A percentile compares a stretch with the other conserved stretches of the same genome.
Conservation (phyloP, 352 stramenopile species). For the Phytophthora sp. region DNA sequence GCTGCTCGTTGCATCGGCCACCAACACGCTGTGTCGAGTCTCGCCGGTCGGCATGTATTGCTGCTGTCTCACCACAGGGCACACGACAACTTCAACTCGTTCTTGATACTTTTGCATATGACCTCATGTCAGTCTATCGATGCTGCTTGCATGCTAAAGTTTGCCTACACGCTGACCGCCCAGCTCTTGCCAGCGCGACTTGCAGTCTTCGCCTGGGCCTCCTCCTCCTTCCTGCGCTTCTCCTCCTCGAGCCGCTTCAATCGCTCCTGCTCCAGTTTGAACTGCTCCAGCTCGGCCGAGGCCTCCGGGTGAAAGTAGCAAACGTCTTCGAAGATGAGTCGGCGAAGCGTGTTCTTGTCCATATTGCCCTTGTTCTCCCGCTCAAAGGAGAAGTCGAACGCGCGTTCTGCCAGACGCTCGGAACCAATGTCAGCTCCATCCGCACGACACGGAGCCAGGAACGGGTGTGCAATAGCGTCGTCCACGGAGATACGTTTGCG, state of each 20-base stretch:
- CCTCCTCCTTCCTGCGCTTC: constrained; percentile 28
- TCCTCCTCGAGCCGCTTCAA: constrained; percentile 38
- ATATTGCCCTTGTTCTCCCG: constrained; percentile 59
- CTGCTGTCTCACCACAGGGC: neutral
- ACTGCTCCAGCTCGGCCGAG: constrained; percentile 59
- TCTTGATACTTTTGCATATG: constrained; percentile 21
- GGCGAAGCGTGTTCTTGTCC: constrained; percentile 80
- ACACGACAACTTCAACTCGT: constrained; percentile 13
- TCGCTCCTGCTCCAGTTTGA: constrained; percentile 52
- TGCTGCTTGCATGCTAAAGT: constrained; percentile 18
- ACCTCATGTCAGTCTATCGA: constrained; percentile 10
- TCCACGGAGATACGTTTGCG: constrained; percentile 72
- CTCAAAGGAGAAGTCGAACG: constrained; percentile 90
- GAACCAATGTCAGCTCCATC: constrained; percentile 50
- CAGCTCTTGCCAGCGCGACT: constrained; percentile 25
- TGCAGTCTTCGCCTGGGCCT: constrained; percentile 5
- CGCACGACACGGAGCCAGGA: constrained; percentile 70
- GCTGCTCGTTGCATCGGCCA: neutral
- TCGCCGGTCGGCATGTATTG: neutral
- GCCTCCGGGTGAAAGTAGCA: constrained; percentile 86
- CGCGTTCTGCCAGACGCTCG: constrained; percentile 36
- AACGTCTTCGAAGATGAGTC: constrained; percentile 88
- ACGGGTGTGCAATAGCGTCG: constrained; percentile 79
- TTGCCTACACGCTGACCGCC: constrained; percentile 28
- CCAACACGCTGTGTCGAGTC: constrained; percentile 2